A percentile compares a stretch with the other conserved stretches of the same genome.
Conservation (phyloP, 2,329 filamentous ascomycete species). For the Thielaviopsis ethacetica region DNA sequence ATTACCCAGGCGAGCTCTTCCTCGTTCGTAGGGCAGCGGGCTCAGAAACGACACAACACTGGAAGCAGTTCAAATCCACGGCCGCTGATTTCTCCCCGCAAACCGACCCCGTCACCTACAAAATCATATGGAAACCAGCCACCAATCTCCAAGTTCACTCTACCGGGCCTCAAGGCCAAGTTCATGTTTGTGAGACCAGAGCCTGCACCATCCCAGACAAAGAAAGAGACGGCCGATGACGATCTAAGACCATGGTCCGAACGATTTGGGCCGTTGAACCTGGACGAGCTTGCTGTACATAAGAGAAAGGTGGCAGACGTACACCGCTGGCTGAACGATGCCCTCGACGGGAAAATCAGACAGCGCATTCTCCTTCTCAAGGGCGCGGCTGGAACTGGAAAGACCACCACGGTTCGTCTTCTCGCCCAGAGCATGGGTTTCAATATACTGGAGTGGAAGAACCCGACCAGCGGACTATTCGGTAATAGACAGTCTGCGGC, state of each 20-base stretch:
- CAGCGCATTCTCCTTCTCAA: constrained; percentile 73
- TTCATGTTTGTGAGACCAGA: constrained; percentile 36
- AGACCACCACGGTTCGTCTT: constrained; percentile 72
- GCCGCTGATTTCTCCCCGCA: constrained; percentile 5
- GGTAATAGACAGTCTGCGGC: constrained; percentile 53
- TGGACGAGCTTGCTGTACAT: constrained; percentile 83
- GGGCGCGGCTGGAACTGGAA: constrained; percentile 79
- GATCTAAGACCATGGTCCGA: constrained; percentile 75
- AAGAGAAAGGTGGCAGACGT: constrained; percentile 89
- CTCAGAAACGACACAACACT: constrained; percentile 33
- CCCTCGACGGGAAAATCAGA: constrained; percentile 45
- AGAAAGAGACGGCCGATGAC: constrained; percentile 21
- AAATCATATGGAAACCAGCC: neutral
- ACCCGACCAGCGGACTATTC: constrained; percentile 48
- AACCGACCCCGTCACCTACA: constrained; percentile 13
- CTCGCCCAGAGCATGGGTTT: constrained; percentile 63
- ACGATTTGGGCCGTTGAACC: constrained; percentile 54
- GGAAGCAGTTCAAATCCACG: neutral
- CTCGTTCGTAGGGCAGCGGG: constrained; percentile 40
- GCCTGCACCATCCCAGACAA: neutral
- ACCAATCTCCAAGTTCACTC: constrained; percentile 5
- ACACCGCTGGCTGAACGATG: constrained; percentile 62
- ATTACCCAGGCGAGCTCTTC: constrained; percentile 24
- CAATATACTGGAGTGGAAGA: constrained; percentile 79
- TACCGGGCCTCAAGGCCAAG: constrained; percentile 22